These are phyloP conservation scores for Diaporthe ilicicola DNA, from an alignment of 2,329 filamentous ascomycete species.

Conservation along the genomic window DNA sequence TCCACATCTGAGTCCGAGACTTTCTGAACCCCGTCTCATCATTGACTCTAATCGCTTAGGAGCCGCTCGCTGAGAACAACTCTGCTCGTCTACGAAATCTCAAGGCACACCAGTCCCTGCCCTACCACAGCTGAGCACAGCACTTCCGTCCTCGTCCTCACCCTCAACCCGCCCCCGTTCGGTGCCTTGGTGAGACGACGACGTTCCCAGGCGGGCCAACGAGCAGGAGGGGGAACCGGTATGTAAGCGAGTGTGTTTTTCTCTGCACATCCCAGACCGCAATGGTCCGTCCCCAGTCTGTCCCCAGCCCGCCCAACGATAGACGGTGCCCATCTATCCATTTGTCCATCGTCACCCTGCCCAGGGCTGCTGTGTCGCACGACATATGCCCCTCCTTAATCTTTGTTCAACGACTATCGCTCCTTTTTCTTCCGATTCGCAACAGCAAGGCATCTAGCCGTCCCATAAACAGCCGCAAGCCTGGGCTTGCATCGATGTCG, in stretches of 20 bases:
- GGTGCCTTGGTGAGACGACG: neutral
- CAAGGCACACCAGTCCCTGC: slow-evolving; percentile 1
- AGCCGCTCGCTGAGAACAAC: neutral
- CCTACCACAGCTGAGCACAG: neutral
- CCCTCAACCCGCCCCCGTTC: neutral
- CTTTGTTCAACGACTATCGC: neutral
- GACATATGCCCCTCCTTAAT: slow-evolving; percentile 8
- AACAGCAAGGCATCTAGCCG: slow-evolving; percentile 5
- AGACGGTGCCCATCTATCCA: neutral
- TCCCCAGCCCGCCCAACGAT: neutral
- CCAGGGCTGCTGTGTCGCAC: slow-evolving; percentile 18
- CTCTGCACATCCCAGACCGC: neutral
- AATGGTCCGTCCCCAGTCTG: neutral
- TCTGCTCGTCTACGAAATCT: neutral
- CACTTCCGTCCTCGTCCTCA: neutral
- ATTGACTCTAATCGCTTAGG: neutral
- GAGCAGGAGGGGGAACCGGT: slow-evolving; percentile 7
- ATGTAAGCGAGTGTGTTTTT: slow-evolving; percentile 23
- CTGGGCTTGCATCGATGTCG: slow-evolving; percentile 12
- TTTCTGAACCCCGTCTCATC: neutral
- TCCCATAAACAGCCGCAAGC: neutral
- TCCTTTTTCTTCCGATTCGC: neutral
- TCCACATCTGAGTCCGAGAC: neutral
- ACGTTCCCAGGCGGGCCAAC: slow-evolving; percentile 16
- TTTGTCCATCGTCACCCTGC: neutral